These are phyloP conservation scores for Rhipidocladum racemiflorum DNA, from an alignment of 176 grass and related monocot genomes.

Conservation along the genomic window DNA sequence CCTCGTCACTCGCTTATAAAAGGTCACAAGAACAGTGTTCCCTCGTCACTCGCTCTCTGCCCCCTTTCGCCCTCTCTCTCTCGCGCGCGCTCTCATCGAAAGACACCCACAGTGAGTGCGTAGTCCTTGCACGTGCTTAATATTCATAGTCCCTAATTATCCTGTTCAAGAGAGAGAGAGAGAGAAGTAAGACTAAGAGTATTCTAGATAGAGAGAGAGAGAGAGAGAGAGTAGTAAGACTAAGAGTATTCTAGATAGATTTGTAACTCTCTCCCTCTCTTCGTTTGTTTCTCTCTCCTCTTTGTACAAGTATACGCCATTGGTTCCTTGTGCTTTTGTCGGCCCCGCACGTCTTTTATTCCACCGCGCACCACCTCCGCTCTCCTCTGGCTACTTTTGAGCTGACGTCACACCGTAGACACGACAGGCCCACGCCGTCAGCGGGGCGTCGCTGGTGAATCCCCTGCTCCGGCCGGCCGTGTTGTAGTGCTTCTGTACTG, in stretches of 20 bases:
- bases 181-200: no score
- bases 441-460: background rate
- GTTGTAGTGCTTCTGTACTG: background rate
- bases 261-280: background rate
- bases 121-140: conserved; percentile 35
- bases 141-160: conserved; percentile 23
- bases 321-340: conserved; percentile 10
- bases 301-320: background rate
- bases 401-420: conserved; percentile 27
- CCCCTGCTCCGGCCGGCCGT: background rate
- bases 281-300: background rate
- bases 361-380: background rate
- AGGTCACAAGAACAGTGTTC: conserved; percentile 16
- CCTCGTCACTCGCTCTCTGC: background rate
- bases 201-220: no score
- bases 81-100: no score
- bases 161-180: background rate
- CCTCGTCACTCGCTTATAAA: background rate
- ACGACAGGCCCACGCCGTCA: background rate
- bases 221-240: no score
- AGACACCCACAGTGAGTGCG: no score
- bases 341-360: conserved; percentile 11
- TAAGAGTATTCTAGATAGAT: no score
- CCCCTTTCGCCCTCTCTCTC: background rate
- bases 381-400: background rate